Conservation (phyloP, 768 basidiomycete species). For the Polyporus arcularius region DNA sequence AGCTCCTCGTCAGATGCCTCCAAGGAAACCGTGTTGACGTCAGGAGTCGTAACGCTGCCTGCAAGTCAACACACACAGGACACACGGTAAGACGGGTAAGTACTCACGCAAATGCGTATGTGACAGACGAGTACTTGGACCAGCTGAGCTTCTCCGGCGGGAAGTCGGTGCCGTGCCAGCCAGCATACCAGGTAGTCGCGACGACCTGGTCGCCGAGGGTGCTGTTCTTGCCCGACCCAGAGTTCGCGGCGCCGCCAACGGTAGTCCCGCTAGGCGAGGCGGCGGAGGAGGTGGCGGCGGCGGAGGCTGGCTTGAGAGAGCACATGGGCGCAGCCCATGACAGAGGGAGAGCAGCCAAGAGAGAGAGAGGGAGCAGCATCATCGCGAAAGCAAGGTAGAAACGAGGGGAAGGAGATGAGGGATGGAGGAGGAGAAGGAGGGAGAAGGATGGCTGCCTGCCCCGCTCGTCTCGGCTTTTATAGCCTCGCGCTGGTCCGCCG, state of each 20-base stretch:
- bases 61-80: not conserved
- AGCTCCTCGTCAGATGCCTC: conserved; percentile 46
- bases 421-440: not conserved
- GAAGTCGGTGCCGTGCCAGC: conserved; percentile 60
- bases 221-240: conserved; percentile 8
- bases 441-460: not conserved
- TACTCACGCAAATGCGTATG: conserved; percentile 67
- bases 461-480: conserved; percentile 5
- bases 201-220: conserved; percentile 18
- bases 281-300: conserved; percentile 7
- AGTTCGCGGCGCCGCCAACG: not conserved
- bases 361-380: conserved; percentile 22
- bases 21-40: conserved; percentile 35
- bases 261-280: conserved; percentile 2
- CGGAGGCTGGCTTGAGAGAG: conserved; percentile 17
- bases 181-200: conserved; percentile 58
- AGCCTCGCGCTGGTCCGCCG: not conserved
- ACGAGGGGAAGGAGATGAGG: conserved; percentile 16
- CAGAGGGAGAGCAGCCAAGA: conserved; percentile 22
- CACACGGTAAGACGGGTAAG: no score
- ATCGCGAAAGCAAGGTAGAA: conserved; percentile 2
- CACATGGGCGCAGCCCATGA: conserved; percentile 33
- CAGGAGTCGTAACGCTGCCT: conserved; percentile 36
- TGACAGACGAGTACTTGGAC: conserved; percentile 65
- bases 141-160: conserved; percentile 59